phyloP scores from a whole-genome alignment of 192 early-diverging fungal species.

The Podila verticillata region DNA sequence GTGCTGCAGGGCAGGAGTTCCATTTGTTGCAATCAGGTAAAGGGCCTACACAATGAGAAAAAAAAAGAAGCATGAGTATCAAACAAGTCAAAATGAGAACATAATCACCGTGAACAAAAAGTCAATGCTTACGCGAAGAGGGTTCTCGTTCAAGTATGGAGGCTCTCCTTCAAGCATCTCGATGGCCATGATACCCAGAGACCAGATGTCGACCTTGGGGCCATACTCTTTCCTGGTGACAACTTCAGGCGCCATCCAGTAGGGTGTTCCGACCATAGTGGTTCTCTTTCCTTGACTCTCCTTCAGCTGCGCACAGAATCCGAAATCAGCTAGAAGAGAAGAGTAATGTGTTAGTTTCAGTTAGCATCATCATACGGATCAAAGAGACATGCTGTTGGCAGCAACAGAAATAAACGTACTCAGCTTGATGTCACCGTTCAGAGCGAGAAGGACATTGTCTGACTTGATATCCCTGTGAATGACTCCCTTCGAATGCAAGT shows the following conservation, averaged over 20 bases:
- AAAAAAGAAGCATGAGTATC: neutral
- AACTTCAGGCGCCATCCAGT: constrained; percentile 99
- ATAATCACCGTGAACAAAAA: neutral
- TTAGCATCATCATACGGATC: no score
- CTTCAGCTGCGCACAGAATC: constrained; percentile 83
- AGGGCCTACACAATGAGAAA: constrained; percentile 64
- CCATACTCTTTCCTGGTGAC: constrained; percentile 93
- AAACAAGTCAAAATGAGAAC: neutral
- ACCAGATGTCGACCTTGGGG: constrained; percentile 96
- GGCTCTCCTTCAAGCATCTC: constrained; percentile 99
- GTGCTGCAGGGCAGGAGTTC: constrained; percentile 88
- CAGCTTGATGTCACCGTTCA: constrained; percentile 77
- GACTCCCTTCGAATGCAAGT: constrained; percentile 77
- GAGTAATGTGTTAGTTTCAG: neutral
- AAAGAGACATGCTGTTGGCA: no score
- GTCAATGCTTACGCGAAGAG: constrained; percentile 66
- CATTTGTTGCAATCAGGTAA: constrained; percentile 94
- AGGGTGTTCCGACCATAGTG: constrained; percentile 88
- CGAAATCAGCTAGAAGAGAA: constrained; percentile 78
- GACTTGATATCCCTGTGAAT: constrained; percentile 91
- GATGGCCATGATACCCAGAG: constrained; percentile 97
- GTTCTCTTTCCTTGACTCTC: constrained; percentile 75
- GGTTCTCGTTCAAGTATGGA: constrained; percentile 96
- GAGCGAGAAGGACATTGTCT: constrained; percentile 81
- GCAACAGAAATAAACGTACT: constrained; percentile 45